Evolutionary conservation across 179 eudicot species (phyloP).

Genomic region (Spinacia oleracea): DNA sequence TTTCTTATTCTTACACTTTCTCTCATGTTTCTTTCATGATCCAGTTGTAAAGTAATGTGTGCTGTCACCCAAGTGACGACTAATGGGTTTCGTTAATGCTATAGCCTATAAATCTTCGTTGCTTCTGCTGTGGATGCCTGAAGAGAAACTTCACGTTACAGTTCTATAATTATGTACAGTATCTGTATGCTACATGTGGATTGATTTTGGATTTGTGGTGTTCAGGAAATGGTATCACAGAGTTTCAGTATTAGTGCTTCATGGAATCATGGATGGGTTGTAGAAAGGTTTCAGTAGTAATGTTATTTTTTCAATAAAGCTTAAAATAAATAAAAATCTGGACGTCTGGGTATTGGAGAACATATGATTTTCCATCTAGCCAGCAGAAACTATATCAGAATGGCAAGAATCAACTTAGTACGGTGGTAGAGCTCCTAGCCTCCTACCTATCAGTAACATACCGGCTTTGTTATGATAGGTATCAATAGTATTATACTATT

Average conservation of each 20-base stretch:
- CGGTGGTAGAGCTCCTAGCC: too few relatives aligned
- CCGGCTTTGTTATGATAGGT: too few relatives aligned
- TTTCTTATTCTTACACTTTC: neutral
- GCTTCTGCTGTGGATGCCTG: neutral
- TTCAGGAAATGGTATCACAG: neutral
- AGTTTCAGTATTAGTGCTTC: neutral
- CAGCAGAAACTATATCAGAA: too few relatives aligned
- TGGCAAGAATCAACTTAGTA: too few relatives aligned
- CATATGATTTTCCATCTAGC: too few relatives aligned
- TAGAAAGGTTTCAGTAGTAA: too few relatives aligned
- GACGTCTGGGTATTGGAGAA: too few relatives aligned
- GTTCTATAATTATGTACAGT: slow-evolving; percentile 2
- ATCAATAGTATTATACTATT: too few relatives aligned
- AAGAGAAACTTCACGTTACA: neutral
- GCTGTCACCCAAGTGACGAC: neutral
- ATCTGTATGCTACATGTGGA: neutral
- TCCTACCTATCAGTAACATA: too few relatives aligned
- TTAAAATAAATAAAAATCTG: too few relatives aligned
- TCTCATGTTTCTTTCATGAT: neutral
- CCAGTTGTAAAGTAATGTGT: slow-evolving; percentile 2
- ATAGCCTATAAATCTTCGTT: neutral
- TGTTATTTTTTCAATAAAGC: too few relatives aligned
- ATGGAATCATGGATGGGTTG: too few relatives aligned
- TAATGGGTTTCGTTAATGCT: neutral
- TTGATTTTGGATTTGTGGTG: slow-evolving; percentile 9